Evolutionary conservation across 2,329 filamentous ascomycete genomes (phyloP), one percentile per base, ranked within the genome.

Genomic region (Arthrobotrys entomopaga): DNA sequence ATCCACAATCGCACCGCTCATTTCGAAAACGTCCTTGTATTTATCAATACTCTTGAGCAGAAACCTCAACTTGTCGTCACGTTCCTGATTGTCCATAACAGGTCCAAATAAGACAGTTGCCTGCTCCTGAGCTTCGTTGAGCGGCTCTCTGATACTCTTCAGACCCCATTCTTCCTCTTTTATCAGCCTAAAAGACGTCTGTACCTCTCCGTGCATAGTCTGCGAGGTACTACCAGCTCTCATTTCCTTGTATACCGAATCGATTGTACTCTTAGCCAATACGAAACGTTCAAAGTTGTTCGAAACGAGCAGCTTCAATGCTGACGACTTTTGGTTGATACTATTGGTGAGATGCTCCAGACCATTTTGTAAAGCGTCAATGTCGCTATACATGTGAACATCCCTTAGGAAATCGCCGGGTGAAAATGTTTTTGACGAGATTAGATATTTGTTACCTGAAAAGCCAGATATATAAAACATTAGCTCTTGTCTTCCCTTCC

Each of bases 201-300:
- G 52, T 71, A 77, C 57, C 65, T 78, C 77, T 57, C 82, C 80
- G 42, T 82, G 79, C 61, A 86, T 82, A 26, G 82, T 82, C 67
- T 34, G 80, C 73, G 58, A 82, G 79, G 53, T 82, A 79, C 65
- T 86, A 82, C 48, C 83, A 82, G 84, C 93, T 85, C 87, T 97
- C 95, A 99, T 99, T 82, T 99, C 95, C 76, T 90, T 96, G 83
- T 99, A 99, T 60, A 99, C 95, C 82, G 96, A 96, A 83, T 99
- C 95, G 79, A 99, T 98, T 6, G 94, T 98, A 16, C 94, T 92
- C 82, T 99, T 99, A 49, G 95, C 95, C 76, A 92, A 90, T 65
- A 99, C 95, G 83, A 99, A 99, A 77, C 94, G 90, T 82, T 99
- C 96, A 80, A 99, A 99, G 81, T 99, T 99, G 77, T 92, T 94